phyloP scores from a whole-genome alignment of 805 yeast species.

The Candida broadrunensis region DNA sequence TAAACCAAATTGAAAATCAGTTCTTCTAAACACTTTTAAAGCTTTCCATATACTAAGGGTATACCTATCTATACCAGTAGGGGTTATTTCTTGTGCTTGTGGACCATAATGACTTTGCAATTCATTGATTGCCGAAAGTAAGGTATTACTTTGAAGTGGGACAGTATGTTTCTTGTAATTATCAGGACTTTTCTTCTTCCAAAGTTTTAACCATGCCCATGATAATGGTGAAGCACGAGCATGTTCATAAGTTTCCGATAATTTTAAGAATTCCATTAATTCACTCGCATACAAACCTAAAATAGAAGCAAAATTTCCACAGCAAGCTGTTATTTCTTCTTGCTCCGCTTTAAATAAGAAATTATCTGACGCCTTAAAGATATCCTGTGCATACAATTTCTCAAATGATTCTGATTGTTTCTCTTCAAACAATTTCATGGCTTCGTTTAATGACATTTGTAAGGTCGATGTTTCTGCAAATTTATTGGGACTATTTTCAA shows the following conservation, averaged over 20 bases:
- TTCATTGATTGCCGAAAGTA: conserved; percentile 33
- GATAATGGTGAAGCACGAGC: conserved; percentile 21
- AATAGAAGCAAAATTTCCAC: conserved; percentile 74
- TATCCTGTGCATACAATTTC: conserved; percentile 53
- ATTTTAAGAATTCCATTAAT: conserved; percentile 44
- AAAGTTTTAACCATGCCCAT: conserved; percentile 55
- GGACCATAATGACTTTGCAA: conserved; percentile 24
- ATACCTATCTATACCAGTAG: conserved; percentile 1
- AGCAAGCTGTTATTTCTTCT: conserved; percentile 80
- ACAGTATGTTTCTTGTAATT: background rate
- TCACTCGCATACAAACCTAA: conserved; percentile 63
- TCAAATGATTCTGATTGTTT: conserved; percentile 59
- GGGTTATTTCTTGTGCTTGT: background rate
- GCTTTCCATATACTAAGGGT: conserved; percentile 43
- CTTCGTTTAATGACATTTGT: conserved; percentile 44
- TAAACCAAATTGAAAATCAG: conserved; percentile 75
- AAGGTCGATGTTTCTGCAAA: conserved; percentile 44
- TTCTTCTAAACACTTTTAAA: conserved; percentile 51
- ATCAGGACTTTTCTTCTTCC: conserved; percentile 27
- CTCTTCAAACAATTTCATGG: conserved; percentile 52
- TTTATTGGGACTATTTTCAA: conserved; percentile 19
- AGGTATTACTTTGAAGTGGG: conserved; percentile 13
- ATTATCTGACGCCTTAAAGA: conserved; percentile 36
- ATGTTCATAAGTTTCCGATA: conserved; percentile 39
- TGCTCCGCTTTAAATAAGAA: conserved; percentile 52